phyloP scores from a whole-genome alignment of 2,329 filamentous ascomycete species.

The Neonectria coccinea region DNA sequence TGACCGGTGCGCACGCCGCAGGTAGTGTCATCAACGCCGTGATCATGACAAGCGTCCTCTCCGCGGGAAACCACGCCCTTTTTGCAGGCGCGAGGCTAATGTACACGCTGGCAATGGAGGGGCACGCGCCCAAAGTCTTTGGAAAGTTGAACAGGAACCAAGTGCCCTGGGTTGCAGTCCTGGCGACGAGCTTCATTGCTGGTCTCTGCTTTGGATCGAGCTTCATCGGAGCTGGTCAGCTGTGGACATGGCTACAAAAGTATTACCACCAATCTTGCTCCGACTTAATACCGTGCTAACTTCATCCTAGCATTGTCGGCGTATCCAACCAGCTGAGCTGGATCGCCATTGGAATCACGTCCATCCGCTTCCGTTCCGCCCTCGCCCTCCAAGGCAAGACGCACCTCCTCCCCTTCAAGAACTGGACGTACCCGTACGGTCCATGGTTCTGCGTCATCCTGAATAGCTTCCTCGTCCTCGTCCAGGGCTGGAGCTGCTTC shows the following conservation, averaged over 20 bases:
- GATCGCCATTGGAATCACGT: constrained; percentile 73
- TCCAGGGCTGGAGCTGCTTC: constrained; percentile 74
- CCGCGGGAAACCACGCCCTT: constrained; percentile 53
- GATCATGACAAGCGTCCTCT: constrained; percentile 56
- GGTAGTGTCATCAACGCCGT: constrained; percentile 70
- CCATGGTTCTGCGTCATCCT: constrained; percentile 68
- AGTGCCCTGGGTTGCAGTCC: constrained; percentile 55
- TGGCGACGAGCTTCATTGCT: constrained; percentile 67
- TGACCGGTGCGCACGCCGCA: constrained; percentile 64
- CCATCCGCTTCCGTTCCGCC: constrained; percentile 72
- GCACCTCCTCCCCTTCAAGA: constrained; percentile 71
- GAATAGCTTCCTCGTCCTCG: constrained; percentile 69
- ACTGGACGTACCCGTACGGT: constrained; percentile 74
- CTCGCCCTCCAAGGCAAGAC: constrained; percentile 69
- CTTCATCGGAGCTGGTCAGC: constrained; percentile 72
- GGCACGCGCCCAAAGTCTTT: constrained; percentile 68
- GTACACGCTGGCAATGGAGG: constrained; percentile 54
- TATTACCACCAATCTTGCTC: constrained; percentile 49
- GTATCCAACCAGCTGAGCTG: constrained; percentile 76
- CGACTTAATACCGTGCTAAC: constrained; percentile 28
- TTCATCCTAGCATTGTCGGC: constrained; percentile 64
- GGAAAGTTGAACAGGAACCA: constrained; percentile 51
- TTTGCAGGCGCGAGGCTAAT: constrained; percentile 51
- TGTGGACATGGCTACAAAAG: constrained; percentile 77
- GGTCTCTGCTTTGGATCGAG: constrained; percentile 73